These are phyloP conservation scores for Trichocladium antarcticum DNA, from an alignment of 495 filamentous ascomycete species.

Conservation along the genomic window DNA sequence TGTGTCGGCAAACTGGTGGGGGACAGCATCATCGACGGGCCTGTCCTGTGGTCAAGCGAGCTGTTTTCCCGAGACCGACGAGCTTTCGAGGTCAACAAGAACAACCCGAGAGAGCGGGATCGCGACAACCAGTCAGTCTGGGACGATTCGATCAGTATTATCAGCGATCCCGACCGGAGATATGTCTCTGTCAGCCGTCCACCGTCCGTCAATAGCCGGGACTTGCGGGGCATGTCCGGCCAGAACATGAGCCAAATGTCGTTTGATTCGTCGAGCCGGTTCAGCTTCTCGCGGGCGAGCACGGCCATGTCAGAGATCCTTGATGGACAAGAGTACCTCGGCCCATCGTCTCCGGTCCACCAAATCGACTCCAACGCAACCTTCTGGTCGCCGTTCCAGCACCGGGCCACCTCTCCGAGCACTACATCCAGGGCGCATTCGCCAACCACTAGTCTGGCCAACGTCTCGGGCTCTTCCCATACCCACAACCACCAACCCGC, in stretches of 20 bases:
- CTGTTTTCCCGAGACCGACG: constrained; percentile 71
- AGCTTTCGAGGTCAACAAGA: constrained; percentile 56
- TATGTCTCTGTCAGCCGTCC: constrained; percentile 29
- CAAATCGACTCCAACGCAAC: constrained; percentile 69
- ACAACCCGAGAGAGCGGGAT: constrained; percentile 28
- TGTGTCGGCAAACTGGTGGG: constrained; percentile 81
- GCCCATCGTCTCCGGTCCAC: constrained; percentile 53
- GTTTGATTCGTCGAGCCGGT: constrained; percentile 52
- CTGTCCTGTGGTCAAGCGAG: constrained; percentile 87
- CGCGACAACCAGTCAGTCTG: constrained; percentile 32
- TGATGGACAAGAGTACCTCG: constrained; percentile 62
- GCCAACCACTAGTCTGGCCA: constrained; percentile 44
- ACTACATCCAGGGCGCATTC: constrained; percentile 46
- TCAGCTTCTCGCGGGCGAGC: constrained; percentile 44
- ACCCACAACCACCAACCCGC: constrained; percentile 31
- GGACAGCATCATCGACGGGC: constrained; percentile 73
- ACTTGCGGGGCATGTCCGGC: constrained; percentile 42
- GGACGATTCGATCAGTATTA: constrained; percentile 44
- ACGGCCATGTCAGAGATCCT: constrained; percentile 50
- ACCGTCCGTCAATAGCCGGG: constrained; percentile 30
- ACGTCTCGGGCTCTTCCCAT: constrained; percentile 36
- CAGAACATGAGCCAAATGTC: constrained; percentile 54
- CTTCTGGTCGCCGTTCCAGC: constrained; percentile 78
- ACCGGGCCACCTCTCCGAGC: constrained; percentile 49
- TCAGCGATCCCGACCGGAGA: constrained; percentile 41